Conservation (phyloP, 257 asterid genomes). For the Solanum megistacrolobum region DNA sequence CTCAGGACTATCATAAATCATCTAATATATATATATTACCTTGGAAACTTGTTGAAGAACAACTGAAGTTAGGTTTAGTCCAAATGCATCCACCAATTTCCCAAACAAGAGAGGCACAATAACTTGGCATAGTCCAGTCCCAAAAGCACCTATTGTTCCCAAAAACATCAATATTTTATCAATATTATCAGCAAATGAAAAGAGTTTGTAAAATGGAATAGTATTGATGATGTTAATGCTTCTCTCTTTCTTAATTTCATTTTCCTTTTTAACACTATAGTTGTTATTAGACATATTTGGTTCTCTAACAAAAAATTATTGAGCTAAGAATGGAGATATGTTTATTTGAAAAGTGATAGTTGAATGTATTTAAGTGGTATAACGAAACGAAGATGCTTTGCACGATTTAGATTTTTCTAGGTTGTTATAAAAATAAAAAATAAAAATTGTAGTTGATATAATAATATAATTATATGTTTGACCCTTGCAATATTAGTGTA, state of each 20-base stretch:
- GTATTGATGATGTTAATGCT: neutral
- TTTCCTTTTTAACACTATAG: neutral
- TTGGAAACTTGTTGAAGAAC: constrained; percentile 39
- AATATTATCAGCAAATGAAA: constrained; percentile 43
- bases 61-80: constrained; percentile 18
- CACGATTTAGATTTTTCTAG: neutral
- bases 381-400: neutral
- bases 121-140: constrained; percentile 41
- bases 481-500: no score
- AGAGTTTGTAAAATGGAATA: constrained; percentile 43
- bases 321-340: neutral
- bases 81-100: constrained; percentile 42
- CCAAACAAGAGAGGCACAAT: constrained; percentile 56
- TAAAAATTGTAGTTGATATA: no score
- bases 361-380: neutral
- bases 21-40: constrained; percentile 14
- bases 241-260: neutral
- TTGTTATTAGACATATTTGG: neutral
- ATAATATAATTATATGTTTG: neutral
- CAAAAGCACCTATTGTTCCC: constrained; percentile 50
- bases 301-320: neutral
- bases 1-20: neutral
- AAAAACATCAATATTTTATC: constrained; percentile 43
- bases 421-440: neutral
- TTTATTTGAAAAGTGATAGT: no score